Conservation (phyloP, 2,329 filamentous ascomycete species). For the Keithomyces neogunnii region DNA sequence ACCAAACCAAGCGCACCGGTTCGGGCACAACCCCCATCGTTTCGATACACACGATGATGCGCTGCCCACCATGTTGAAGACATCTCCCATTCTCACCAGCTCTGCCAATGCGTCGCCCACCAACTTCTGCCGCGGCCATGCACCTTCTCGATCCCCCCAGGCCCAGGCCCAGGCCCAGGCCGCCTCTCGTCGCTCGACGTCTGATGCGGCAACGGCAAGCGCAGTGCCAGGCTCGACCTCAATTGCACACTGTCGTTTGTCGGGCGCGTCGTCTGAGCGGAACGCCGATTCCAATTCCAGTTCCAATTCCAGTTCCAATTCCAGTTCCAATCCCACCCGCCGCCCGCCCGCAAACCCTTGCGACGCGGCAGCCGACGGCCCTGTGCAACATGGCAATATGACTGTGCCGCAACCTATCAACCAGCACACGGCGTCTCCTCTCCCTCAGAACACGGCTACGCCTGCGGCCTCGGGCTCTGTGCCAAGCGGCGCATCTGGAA, state of each 20-base stretch:
- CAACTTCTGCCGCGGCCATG: constrained; percentile 29
- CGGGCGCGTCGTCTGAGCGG: constrained; percentile 13
- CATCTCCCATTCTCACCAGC: constrained; percentile 42
- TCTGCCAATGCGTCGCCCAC: constrained; percentile 45
- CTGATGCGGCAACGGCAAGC: not conserved
- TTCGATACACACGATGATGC: constrained; percentile 29
- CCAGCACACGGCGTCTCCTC: not conserved
- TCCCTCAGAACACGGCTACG: not conserved
- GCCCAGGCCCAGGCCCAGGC: not conserved
- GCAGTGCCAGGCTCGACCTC: not conserved
- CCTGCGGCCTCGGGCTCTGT: not conserved
- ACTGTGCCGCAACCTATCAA: not conserved
- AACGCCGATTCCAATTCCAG: constrained; percentile 5
- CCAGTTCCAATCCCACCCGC: constrained; percentile 12
- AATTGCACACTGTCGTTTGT: not conserved
- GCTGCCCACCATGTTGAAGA: constrained; percentile 50
- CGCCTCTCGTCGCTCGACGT: constrained; percentile 14
- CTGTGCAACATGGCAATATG: not conserved
- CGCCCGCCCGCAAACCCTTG: constrained; percentile 11
- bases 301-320: constrained; percentile 4
- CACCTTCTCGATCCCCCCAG: constrained; percentile 15
- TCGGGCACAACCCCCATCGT: not conserved
- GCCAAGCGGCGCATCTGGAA: not conserved
- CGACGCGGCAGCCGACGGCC: not conserved
- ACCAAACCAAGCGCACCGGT: not conserved